Conservation (phyloP, 768 basidiomycete species). For the Sarcodon aspratus region DNA sequence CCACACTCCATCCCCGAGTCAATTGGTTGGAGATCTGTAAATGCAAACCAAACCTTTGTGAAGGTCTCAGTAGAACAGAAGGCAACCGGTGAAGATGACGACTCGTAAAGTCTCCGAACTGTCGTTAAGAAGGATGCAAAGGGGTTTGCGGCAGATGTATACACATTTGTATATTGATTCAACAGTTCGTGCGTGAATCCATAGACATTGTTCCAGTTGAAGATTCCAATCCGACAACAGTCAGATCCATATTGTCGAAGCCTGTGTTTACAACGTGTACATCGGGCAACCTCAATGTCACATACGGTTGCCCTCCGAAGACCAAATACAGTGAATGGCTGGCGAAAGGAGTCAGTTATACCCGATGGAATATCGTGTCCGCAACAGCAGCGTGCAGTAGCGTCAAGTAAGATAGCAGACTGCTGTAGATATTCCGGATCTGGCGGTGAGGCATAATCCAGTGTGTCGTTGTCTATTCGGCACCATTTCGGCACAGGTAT, state of each 20-base stretch:
- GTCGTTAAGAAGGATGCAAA: constrained; percentile 7
- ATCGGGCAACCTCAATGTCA: neutral
- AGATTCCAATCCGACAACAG: constrained; percentile 3
- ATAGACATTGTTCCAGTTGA: constrained; percentile 9
- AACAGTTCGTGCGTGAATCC: constrained; percentile 11
- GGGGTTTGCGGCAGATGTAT: constrained; percentile 7
- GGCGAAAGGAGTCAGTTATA: neutral
- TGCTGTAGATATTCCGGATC: too few relatives aligned
- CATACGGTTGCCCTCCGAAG: neutral
- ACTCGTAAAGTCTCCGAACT: constrained; percentile 3
- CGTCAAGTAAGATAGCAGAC: neutral
- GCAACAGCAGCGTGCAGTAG: neutral
- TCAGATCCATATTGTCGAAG: constrained; percentile 7
- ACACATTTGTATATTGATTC: constrained; percentile 8
- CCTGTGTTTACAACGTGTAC: neutral
- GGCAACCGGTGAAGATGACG: neutral
- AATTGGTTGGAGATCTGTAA: constrained; percentile 5
- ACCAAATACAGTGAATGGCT: neutral
- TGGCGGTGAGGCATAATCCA: neutral
- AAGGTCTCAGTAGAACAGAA: constrained; percentile 10
- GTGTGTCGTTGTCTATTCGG: neutral
- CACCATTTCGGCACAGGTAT: neutral
- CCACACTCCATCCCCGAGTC: constrained; percentile 5
- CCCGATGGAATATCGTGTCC: neutral
- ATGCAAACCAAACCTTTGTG: constrained; percentile 8